Base-by-base conservation (phyloP, 768 basidiomycete species). In the Pulveroboletus sp. region DNA sequence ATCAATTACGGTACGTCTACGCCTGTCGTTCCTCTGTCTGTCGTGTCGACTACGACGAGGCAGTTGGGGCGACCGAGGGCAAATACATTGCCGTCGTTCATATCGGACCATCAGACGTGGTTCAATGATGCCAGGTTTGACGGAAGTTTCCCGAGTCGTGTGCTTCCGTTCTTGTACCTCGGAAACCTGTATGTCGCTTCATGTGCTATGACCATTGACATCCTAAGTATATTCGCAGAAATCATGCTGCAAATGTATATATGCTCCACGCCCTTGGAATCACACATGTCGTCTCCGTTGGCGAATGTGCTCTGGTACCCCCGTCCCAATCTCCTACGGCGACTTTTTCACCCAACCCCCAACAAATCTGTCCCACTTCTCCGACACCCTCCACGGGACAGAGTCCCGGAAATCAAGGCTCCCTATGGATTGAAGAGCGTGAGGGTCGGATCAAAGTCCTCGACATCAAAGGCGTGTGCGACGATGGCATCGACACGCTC, bases 201-300 rank as follows among this genome's bases (percentile, higher is more conserved):
- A 6, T 18, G 14, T 32, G 21, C 42, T 10, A 6, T 17, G 31
- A 10, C 31, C 6, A 9, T 35, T 11, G 24, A 28, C 8, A 4
- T 49, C 1, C 52, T 56, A 39, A 57, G 37, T 17, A 41, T 45
- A 14, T 33, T 18, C 2, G n/a, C 53, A 92, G 92, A 67, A 91
- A 93, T 59, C 95, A 98, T 59, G 95, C 95, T 0, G 75, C 84
- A 26, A 98, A 98, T 68, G 93, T 84, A 46, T 90, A 89, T 61
- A 96, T 98, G 93, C 82, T 98, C 3, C 89, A 93, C 60, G 91
- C 92, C 4, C 79, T 98, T 14, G 93, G 93, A 24, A 94, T 98
- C 60, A 95, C 93, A 3, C 94, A 98, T 64, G 93, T 98, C 55
- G 93, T 98, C 27, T 93, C 90, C 8, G 93, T 97, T 3, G 95